These are phyloP conservation scores for Phytophthora ohioensis DNA, from an alignment of 352 stramenopile genomes.

Conservation along the genomic window DNA sequence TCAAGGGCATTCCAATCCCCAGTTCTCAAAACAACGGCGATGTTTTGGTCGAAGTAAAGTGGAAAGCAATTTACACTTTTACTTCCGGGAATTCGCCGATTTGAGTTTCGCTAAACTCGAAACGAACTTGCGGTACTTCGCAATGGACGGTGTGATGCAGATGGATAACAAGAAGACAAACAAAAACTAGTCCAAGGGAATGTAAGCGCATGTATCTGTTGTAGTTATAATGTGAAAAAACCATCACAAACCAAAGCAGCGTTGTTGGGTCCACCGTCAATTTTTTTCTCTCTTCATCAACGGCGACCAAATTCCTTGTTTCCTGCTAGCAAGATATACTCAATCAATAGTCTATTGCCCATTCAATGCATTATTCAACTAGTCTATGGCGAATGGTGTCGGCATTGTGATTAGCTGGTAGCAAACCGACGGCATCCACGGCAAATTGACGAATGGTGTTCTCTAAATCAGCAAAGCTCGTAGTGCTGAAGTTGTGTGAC, in stretches of 20 bases:
- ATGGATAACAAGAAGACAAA: too few relatives aligned
- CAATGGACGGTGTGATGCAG: conserved; percentile 23
- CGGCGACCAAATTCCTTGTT: too few relatives aligned
- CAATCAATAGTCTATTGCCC: background rate
- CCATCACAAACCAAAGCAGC: too few relatives aligned
- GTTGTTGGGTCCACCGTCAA: too few relatives aligned
- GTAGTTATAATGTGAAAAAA: too few relatives aligned
- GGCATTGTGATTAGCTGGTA: conserved; percentile 26
- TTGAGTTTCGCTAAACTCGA: conserved; percentile 39
- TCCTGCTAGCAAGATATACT: too few relatives aligned
- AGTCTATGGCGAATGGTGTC: conserved; percentile 21
- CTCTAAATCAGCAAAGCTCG: conserved; percentile 45
- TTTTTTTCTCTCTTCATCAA: too few relatives aligned
- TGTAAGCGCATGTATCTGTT: too few relatives aligned
- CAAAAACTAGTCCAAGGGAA: too few relatives aligned
- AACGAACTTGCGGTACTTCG: conserved; percentile 30
- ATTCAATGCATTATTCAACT: conserved; percentile 13
- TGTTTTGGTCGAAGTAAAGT: conserved; percentile 50
- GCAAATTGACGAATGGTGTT: conserved; percentile 35
- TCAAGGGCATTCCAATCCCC: conserved; percentile 7
- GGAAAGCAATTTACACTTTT: conserved; percentile 36
- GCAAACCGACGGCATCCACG: conserved; percentile 30
- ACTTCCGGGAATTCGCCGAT: conserved; percentile 24
- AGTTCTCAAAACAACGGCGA: background rate
- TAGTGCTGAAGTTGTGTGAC: conserved; percentile 25